These are phyloP conservation scores for Metarhizium humberi DNA, from an alignment of 2,329 filamentous ascomycete species.

Conservation along the genomic window DNA sequence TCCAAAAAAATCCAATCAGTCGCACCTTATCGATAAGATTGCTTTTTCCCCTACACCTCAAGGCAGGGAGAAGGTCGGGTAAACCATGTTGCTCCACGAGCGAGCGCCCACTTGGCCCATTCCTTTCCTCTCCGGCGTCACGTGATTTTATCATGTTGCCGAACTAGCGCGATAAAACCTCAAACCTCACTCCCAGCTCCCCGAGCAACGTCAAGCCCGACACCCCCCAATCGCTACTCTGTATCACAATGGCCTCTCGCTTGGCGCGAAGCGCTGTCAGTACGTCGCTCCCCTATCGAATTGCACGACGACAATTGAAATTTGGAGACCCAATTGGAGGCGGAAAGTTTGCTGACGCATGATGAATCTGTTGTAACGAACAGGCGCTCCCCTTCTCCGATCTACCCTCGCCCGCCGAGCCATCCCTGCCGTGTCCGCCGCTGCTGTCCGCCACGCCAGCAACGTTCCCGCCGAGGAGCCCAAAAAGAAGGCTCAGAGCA, in stretches of 20 bases:
- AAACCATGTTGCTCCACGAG: background rate
- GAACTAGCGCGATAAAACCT: conserved; percentile 41
- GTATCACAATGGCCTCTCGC: conserved; percentile 91
- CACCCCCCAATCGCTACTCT: conserved; percentile 46
- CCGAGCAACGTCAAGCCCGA: conserved; percentile 34
- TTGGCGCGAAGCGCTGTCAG: conserved; percentile 91
- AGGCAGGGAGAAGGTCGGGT: conserved; percentile 14
- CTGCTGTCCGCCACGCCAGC: conserved; percentile 60
- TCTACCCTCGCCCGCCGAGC: conserved; percentile 66
- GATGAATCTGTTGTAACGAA: conserved; percentile 12
- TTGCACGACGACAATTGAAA: background rate
- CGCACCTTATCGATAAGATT: background rate
- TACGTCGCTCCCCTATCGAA: conserved; percentile 41
- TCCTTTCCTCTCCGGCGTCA: conserved; percentile 15
- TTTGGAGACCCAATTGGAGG: conserved; percentile 17
- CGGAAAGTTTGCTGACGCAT: conserved; percentile 7
- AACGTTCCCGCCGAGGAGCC: conserved; percentile 79
- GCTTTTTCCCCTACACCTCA: background rate
- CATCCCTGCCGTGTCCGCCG: conserved; percentile 64
- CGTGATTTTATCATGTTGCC: conserved; percentile 28
- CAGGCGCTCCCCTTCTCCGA: conserved; percentile 87
- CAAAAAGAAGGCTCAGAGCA: conserved; percentile 93
- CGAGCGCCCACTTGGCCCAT: background rate
- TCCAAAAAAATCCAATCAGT: conserved; percentile 4
- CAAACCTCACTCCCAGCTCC: conserved; percentile 35